Conservation (phyloP, 139 green algal genomes). For the Ettlia oleoabundans region DNA sequence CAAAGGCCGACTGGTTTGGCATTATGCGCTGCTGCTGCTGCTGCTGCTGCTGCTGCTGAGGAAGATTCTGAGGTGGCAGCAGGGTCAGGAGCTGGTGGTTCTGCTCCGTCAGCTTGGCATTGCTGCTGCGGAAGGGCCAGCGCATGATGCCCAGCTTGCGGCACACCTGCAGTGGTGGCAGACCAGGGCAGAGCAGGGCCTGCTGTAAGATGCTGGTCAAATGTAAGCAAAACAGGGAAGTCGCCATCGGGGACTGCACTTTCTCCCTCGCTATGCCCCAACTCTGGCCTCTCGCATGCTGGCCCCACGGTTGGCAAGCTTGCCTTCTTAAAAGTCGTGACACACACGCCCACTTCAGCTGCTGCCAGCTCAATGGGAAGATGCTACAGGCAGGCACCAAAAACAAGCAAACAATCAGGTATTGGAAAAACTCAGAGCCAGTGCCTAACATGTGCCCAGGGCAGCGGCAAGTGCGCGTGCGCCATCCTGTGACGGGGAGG, state of each 20-base stretch:
- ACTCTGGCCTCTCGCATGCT: too few species aligned
- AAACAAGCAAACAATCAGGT: not conserved
- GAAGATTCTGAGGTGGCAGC: too few species aligned
- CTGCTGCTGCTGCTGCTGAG: not conserved
- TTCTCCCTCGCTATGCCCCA: too few species aligned
- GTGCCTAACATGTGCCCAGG: too few species aligned
- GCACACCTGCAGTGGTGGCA: not conserved
- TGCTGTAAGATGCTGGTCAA: too few species aligned
- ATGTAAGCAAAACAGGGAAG: not conserved
- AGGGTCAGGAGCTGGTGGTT: not conserved
- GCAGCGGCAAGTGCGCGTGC: too few species aligned
- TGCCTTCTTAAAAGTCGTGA: constrained; percentile 30
- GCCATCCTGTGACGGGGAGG: not conserved
- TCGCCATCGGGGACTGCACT: too few species aligned
- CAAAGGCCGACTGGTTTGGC: not conserved
- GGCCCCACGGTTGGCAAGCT: too few species aligned
- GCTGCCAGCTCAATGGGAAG: constrained; percentile 23
- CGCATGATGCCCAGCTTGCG: constrained; percentile 25
- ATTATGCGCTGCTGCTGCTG: not conserved
- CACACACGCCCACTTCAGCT: constrained; percentile 10
- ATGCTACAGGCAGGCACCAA: not conserved
- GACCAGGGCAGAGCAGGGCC: not conserved
- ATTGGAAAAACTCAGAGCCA: too few species aligned
- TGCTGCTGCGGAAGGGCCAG: constrained; percentile 30
- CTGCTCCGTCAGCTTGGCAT: not conserved